Percentiles rank a stretch among this genome's conserved stretches.
Evolutionary conservation across 306 rosid genomes (phyloP).

Genomic region (Prinsepia uniflora): DNA sequence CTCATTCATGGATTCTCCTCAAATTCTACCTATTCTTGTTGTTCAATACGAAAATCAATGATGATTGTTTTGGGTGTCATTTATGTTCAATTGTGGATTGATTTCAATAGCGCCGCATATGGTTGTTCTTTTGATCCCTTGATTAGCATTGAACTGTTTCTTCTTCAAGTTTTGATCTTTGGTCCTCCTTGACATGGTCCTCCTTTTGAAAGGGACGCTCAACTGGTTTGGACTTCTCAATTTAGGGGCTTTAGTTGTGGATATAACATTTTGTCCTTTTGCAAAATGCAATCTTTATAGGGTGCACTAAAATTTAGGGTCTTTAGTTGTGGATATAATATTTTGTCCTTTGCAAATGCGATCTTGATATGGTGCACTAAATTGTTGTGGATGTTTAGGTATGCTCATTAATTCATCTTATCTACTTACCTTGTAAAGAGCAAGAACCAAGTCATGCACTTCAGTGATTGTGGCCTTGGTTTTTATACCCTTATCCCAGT

Average conservation of each 20-base stretch:
- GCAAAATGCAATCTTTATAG: too few relatives aligned
- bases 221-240: constrained; percentile 15
- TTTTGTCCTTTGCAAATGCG: constrained; percentile 14
- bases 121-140: not conserved
- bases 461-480: too few relatives aligned
- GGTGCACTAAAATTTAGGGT: too few relatives aligned
- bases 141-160: not conserved
- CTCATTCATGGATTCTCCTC: constrained; percentile 5
- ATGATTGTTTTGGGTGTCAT: not conserved
- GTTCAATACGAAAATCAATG: constrained; percentile 11
- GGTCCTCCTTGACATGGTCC: constrained; percentile 18
- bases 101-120: too few relatives aligned
- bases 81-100: not conserved
- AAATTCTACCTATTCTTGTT: constrained; percentile 11
- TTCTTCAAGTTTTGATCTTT: not conserved
- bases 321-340: constrained; percentile 26
- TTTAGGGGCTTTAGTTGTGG: not conserved
- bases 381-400: constrained; percentile 21
- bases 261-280: too few relatives aligned
- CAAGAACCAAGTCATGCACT: constrained; percentile 2
- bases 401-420: not conserved
- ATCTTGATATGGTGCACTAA: constrained; percentile 17
- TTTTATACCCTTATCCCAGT: constrained; percentile 19
- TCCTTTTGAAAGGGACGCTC: constrained; percentile 20
- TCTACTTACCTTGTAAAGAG: constrained; percentile 1